Conservation (phyloP, 805 yeast genomes). For the Henningerozyma blattae region DNA sequence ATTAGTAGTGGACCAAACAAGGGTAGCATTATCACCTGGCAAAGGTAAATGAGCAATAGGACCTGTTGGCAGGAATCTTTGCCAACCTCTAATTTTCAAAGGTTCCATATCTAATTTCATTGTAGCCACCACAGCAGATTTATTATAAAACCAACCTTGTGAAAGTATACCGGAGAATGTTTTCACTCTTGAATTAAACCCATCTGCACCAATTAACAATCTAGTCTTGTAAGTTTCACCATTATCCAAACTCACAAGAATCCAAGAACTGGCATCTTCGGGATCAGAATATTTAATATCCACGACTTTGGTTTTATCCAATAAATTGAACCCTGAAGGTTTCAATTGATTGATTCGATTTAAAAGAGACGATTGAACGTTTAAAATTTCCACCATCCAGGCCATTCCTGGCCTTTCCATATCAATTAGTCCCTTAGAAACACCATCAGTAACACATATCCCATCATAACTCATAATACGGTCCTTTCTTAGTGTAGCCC, state of each 20-base stretch:
- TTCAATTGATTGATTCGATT: conserved; percentile 37
- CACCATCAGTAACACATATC: conserved; percentile 78
- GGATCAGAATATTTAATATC: conserved; percentile 30
- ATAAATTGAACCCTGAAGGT: conserved; percentile 27
- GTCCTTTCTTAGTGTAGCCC: conserved; percentile 62
- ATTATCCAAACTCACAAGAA: conserved; percentile 51
- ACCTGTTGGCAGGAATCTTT: conserved; percentile 81
- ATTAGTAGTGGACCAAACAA: conserved; percentile 88
- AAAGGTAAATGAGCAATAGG: conserved; percentile 87
- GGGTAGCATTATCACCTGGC: conserved; percentile 75
- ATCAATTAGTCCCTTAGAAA: conserved; percentile 54
- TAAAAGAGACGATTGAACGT: conserved; percentile 66
- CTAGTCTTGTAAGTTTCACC: conserved; percentile 59
- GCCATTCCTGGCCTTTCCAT: conserved; percentile 51
- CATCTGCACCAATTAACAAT: conserved; percentile 89
- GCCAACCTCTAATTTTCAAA: conserved; percentile 73
- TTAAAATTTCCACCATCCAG: conserved; percentile 84
- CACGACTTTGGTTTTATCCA: conserved; percentile 59
- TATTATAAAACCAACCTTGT: conserved; percentile 83
- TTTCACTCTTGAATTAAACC: conserved; percentile 87
- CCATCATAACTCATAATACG: conserved; percentile 72
- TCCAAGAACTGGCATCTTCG: conserved; percentile 50
- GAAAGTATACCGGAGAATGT: conserved; percentile 69
- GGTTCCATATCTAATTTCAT: conserved; percentile 64
- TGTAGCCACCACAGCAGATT: conserved; percentile 90